Conservation (phyloP, 2,329 filamentous ascomycete species). For the Fusarium stilboides region DNA sequence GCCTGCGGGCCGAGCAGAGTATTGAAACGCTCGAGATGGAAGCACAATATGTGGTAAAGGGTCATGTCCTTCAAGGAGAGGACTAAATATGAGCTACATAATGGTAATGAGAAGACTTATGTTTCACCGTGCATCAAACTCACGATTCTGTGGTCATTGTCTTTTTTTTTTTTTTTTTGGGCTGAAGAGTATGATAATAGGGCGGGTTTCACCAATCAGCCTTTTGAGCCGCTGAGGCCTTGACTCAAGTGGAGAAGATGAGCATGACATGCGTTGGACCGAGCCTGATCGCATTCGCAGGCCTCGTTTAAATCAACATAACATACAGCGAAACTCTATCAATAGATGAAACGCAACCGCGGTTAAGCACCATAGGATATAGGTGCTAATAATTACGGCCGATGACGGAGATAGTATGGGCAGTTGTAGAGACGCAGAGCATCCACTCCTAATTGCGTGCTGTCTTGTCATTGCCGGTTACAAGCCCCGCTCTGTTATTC, state of each 20-base stretch:
- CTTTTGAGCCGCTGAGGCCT: too few species aligned
- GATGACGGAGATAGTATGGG: constrained; percentile 39
- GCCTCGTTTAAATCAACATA: too few species aligned
- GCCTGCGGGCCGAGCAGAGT: constrained; percentile 3
- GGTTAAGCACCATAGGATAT: not conserved
- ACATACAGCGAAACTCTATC: not conserved
- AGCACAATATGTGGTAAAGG: constrained; percentile 13
- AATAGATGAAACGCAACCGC: not conserved
- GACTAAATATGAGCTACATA: constrained; percentile 43
- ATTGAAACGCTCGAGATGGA: constrained; percentile 15
- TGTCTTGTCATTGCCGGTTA: constrained; percentile 18
- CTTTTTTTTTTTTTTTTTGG: not conserved
- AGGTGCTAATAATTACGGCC: constrained; percentile 7
- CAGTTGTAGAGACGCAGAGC: not conserved
- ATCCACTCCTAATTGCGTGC: constrained; percentile 41
- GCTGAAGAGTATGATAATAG: not conserved
- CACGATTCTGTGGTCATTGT: not conserved
- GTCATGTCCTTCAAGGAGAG: constrained; percentile 26
- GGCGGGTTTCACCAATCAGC: not conserved
- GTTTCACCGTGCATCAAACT: constrained; percentile 16
- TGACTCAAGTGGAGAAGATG: too few species aligned
- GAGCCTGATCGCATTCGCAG: too few species aligned
- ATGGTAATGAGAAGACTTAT: constrained; percentile 48
- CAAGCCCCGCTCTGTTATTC: constrained; percentile 27
- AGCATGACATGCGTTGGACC: too few species aligned